Percentiles rank a stretch among this genome's conserved stretches.
phyloP scores from a whole-genome alignment of 352 stramenopile genomes.

The Phytophthora syringae region DNA sequence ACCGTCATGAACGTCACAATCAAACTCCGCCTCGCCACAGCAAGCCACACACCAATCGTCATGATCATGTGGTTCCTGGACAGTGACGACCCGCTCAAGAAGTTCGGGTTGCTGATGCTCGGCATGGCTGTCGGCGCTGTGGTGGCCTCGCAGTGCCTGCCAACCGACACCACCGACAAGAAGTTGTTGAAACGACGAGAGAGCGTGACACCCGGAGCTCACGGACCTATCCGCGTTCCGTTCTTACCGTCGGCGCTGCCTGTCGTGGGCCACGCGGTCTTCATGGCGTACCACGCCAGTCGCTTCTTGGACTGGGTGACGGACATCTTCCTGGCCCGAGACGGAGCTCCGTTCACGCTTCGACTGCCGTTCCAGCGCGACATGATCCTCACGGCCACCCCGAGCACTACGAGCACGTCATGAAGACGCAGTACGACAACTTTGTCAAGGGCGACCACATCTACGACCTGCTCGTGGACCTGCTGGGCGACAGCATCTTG shows the following conservation, averaged over 20 bases:
- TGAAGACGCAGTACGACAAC: conserved; percentile 72
- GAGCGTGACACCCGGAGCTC: conserved; percentile 29
- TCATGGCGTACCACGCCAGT: conserved; percentile 30
- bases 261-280: conserved; percentile 38
- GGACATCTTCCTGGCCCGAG: conserved; percentile 26
- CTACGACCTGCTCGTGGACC: conserved; percentile 47
- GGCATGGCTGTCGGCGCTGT: conserved; percentile 24
- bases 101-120: conserved; percentile 28
- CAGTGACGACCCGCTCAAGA: conserved; percentile 34
- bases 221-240: conserved; percentile 14
- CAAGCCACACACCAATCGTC: conserved; percentile 12
- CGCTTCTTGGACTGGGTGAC: conserved; percentile 43
- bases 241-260: conserved; percentile 41
- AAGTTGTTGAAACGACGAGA: conserved; percentile 29
- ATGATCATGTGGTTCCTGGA: conserved; percentile 37
- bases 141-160: conserved; percentile 23
- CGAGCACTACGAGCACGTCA: conserved; percentile 56
- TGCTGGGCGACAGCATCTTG: conserved; percentile 83
- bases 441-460: conserved; percentile 74
- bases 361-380: conserved; percentile 33
- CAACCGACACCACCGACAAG: conserved; percentile 26
- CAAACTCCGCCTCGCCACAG: conserved; percentile 18
- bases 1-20: conserved; percentile 29
- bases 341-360: conserved; percentile 29
- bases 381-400: conserved; percentile 37